Evolutionary conservation across 345 rosid species (phyloP).

Genomic region (Rhizophora mangle): DNA sequence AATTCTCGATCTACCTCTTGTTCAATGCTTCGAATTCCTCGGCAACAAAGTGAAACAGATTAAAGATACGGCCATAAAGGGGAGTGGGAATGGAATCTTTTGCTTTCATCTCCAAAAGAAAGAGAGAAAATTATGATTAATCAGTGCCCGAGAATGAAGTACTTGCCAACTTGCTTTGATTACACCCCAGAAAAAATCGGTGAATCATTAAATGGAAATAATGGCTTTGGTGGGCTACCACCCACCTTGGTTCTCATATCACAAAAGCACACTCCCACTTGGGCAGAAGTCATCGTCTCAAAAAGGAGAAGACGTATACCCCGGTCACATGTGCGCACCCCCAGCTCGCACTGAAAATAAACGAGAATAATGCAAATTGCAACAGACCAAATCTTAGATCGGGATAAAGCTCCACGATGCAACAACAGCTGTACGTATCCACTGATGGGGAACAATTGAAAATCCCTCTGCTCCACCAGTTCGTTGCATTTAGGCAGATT

Average conservation of each 20-base stretch:
- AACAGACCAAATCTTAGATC: too few species aligned
- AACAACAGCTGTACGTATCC: not conserved
- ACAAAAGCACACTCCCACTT: constrained; percentile 8
- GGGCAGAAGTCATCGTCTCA: constrained; percentile 1
- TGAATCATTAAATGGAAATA: constrained; percentile 21
- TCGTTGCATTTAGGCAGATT: too few species aligned
- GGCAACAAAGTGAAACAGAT: not conserved
- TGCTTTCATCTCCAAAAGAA: not conserved
- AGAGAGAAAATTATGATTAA: not conserved
- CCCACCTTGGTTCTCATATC: constrained; percentile 14
- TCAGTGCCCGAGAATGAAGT: constrained; percentile 8
- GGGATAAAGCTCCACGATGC: not conserved
- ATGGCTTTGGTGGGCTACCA: constrained; percentile 30
- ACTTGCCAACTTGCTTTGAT: constrained; percentile 9
- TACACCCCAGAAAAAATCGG: constrained; percentile 10
- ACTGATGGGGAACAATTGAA: not conserved
- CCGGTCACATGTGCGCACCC: constrained; percentile 23
- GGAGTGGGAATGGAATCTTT: constrained; percentile 8
- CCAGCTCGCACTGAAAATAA: constrained; percentile 19
- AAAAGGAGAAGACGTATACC: not conserved
- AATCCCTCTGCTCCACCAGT: too few species aligned
- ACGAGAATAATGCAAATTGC: too few species aligned
- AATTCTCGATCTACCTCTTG: too few species aligned
- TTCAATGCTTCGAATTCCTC: not conserved
- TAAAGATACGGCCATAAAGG: not conserved